phyloP scores from a whole-genome alignment of 805 yeast genomes.

The Wickerhamiella kurtzmanii region DNA sequence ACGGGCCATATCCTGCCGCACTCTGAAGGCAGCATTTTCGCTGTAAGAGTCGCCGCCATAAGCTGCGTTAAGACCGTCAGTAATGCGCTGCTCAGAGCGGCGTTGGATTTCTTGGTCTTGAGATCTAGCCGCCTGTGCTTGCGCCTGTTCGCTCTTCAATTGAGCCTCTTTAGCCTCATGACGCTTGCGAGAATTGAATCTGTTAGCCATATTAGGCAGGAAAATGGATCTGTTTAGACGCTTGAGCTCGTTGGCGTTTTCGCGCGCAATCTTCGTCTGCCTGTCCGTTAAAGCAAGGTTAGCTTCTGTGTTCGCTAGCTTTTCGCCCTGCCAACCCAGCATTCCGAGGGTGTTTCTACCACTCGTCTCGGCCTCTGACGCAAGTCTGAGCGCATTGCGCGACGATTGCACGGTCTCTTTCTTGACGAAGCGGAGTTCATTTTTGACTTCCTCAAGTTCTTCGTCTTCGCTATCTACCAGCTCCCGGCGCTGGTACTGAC shows the following conservation, averaged over 20 bases:
- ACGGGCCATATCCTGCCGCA: conserved; percentile 39
- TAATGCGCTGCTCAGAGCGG: conserved; percentile 55
- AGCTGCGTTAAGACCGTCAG: conserved; percentile 30
- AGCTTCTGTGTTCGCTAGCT: conserved; percentile 66
- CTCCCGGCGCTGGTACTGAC: conserved; percentile 6
- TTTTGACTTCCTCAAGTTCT: conserved; percentile 75
- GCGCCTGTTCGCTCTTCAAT: conserved; percentile 46
- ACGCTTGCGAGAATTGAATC: conserved; percentile 73
- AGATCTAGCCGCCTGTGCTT: conserved; percentile 51
- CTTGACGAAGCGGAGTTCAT: conserved; percentile 69
- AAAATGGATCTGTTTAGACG: conserved; percentile 70
- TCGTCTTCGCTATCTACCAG: conserved; percentile 46
- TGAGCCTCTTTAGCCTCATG: conserved; percentile 59
- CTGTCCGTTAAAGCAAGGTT: conserved; percentile 64
- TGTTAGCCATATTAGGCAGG: conserved; percentile 69
- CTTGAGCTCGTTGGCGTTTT: conserved; percentile 64
- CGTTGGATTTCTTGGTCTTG: conserved; percentile 45
- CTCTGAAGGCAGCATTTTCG: conserved; percentile 28
- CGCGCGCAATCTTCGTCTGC: conserved; percentile 71
- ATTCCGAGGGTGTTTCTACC: conserved; percentile 78
- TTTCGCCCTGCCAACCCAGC: conserved; percentile 87
- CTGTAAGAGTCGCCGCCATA: conserved; percentile 14
- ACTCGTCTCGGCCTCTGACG: conserved; percentile 57
- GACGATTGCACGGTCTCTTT: conserved; percentile 79
- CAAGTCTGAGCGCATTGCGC: conserved; percentile 62